Base-by-base conservation (phyloP, 2,329 filamentous ascomycete species). In the Penicillium sclerotigenum region DNA sequence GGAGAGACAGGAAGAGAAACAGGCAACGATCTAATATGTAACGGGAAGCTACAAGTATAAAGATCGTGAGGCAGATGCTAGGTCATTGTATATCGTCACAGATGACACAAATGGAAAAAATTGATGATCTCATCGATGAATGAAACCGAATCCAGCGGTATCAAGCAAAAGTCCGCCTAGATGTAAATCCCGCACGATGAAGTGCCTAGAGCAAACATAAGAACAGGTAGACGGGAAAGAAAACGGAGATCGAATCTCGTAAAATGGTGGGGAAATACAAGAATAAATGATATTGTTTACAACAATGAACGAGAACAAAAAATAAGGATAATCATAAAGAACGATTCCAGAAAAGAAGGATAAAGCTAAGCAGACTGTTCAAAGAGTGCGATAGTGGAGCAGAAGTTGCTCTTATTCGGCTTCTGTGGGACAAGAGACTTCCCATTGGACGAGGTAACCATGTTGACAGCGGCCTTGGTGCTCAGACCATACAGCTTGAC, bases 391-490 rank as follows among this genome's bases (percentile, higher is more conserved):
- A 79, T 70, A 0, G 76, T 79, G 5, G 73, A 76, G 61, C 76
- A 77, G 61, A 70, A 79, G 47, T 70, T 78, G 54, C 72, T 75
- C 56, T 61, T 60, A 52, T 79, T 79, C 7, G 76, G 74, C 28
- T 65, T 66, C 60, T 76, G 66, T 1, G 63, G 67, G 9, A 78
- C 75, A 7, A 77, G 59, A 7, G 63, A 63, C 51, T 66, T 62
- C 8, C 74, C 75, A 28, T 56, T 50, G 0, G 68, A 63, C 8
- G 72, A 74, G 1, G 81, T 86, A 57, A 91, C 75, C 87, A 91
- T 91, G 75, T 89, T 90, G 49, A 82, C 78, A 22, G 85, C 81
- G 4, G 88, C 88, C 79, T 91, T 91, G 59, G 89, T 92, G 75
- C 81, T 89, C 53, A 92, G 73, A 8, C 83, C 89, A 60, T 83